Percentiles rank a stretch among this genome's conserved stretches.
phyloP scores from a whole-genome alignment of 73 alveolate species.

The Blepharisma japonicum region DNA sequence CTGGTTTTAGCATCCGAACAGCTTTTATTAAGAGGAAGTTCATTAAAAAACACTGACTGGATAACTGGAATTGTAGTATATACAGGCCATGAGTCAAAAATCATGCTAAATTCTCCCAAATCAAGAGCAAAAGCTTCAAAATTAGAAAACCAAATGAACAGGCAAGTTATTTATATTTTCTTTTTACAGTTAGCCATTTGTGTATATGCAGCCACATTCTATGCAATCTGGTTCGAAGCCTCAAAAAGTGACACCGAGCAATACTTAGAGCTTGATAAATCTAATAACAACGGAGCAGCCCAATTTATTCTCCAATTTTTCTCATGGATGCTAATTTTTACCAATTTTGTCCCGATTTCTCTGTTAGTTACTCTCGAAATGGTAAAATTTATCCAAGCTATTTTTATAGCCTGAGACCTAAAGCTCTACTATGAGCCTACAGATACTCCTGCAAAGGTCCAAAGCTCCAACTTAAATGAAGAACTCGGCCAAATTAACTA shows the following conservation, averaged over 20 bases:
- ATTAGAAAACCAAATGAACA: constrained; percentile 60
- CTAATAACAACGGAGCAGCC: background rate
- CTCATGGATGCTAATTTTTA: constrained; percentile 18
- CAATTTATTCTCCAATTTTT: background rate
- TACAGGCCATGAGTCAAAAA: constrained; percentile 94
- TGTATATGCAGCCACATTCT: constrained; percentile 51
- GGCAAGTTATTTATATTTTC: constrained; percentile 58
- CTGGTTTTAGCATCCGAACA: constrained; percentile 52
- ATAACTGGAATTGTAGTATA: constrained; percentile 87
- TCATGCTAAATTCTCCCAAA: constrained; percentile 82
- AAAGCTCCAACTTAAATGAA: constrained; percentile 85
- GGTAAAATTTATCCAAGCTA: constrained; percentile 80
- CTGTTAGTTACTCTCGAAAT: constrained; percentile 84
- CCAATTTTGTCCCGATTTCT: constrained; percentile 92
- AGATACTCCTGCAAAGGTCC: constrained; percentile 76
- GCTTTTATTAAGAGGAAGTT: constrained; percentile 85
- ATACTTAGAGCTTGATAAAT: constrained; percentile 31
- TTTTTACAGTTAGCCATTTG: constrained; percentile 52
- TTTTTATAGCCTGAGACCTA: constrained; percentile 75
- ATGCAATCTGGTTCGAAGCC: constrained; percentile 52
- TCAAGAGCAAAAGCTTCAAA: constrained; percentile 64
- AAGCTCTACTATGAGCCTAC: constrained; percentile 71
- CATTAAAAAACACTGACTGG: constrained; percentile 89
- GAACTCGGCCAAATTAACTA: constrained; percentile 89
- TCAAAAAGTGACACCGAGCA: constrained; percentile 1